Evolutionary conservation across 2,329 filamentous ascomycete species (phyloP).

Genomic region (Furcasterigmium sp.): DNA sequence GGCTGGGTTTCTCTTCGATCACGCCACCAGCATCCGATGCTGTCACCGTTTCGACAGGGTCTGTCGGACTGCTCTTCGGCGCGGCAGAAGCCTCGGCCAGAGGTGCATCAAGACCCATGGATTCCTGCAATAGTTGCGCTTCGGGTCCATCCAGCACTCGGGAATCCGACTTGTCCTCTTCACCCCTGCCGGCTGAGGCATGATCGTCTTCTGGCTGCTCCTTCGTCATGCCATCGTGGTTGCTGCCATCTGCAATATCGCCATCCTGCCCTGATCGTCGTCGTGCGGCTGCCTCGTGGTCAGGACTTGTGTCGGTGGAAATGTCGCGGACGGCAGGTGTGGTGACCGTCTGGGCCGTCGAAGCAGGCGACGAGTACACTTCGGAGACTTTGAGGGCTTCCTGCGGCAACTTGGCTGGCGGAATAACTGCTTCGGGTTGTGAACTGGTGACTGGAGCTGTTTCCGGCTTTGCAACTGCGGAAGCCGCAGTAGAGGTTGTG

Average conservation of each 20-base stretch:
- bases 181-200: conserved; percentile 4
- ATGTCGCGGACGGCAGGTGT: conserved; percentile 64
- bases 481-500: too few species aligned
- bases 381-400: conserved; percentile 34
- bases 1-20: not conserved
- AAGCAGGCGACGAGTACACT: conserved; percentile 49
- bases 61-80: not conserved
- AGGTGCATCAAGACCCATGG: conserved; percentile 16
- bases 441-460: too few species aligned
- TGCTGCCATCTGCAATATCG: conserved; percentile 25
- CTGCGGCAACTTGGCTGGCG: conserved; percentile 27
- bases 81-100: conserved; percentile 10
- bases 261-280: conserved; percentile 47
- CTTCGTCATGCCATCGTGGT: conserved; percentile 20
- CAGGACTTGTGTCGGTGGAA: conserved; percentile 71
- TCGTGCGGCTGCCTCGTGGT: conserved; percentile 60
- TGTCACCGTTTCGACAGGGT: not conserved
- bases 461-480: too few species aligned
- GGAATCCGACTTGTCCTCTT: conserved; percentile 9
- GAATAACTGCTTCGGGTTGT: conserved; percentile 3
- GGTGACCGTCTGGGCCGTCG: conserved; percentile 67
- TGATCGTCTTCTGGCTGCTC: conserved; percentile 7
- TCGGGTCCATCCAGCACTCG: conserved; percentile 27
- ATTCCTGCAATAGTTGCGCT: conserved; percentile 39
- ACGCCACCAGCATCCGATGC: not conserved